Conservation (phyloP, 2,329 filamentous ascomycete species). For the Sporothrix luriei region DNA sequence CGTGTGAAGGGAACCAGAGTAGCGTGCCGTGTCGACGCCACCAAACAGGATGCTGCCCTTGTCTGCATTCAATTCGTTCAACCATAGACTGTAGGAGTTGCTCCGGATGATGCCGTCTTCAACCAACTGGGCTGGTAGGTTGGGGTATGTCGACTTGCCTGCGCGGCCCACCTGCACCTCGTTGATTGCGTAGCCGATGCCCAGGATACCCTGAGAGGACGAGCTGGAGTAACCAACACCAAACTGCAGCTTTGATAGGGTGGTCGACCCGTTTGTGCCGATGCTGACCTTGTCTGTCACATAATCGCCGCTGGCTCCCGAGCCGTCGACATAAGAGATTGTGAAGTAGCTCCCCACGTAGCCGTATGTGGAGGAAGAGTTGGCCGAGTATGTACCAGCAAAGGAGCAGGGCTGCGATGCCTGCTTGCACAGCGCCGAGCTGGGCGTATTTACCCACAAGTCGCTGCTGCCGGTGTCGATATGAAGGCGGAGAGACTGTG, state of each 20-base stretch:
- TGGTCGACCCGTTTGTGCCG: conserved; percentile 41
- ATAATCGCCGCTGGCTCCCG: conserved; percentile 76
- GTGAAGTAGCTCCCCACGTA: conserved; percentile 78
- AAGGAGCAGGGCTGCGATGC: conserved; percentile 56
- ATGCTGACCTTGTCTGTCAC: conserved; percentile 71
- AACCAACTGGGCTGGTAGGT: conserved; percentile 68
- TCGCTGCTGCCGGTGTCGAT: conserved; percentile 71
- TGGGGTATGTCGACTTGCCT: conserved; percentile 61
- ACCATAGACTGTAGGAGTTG: conserved; percentile 73
- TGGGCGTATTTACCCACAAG: conserved; percentile 68
- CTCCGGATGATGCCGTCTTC: conserved; percentile 63
- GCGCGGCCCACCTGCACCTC: conserved; percentile 71
- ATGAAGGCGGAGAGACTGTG: conserved; percentile 60
- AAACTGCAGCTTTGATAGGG: conserved; percentile 61
- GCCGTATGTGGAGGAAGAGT: conserved; percentile 73
- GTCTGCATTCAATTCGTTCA: conserved; percentile 69
- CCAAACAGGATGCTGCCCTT: conserved; percentile 73
- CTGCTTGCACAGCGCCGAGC: conserved; percentile 61
- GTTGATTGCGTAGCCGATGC: conserved; percentile 79
- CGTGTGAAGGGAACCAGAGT: conserved; percentile 62
- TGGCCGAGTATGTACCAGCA: conserved; percentile 69
- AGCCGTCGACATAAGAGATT: conserved; percentile 84
- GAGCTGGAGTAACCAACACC: conserved; percentile 69
- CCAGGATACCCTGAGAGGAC: conserved; percentile 72
- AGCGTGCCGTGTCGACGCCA: conserved; percentile 70